Percentiles rank a stretch among this genome's conserved stretches.
Evolutionary conservation across 345 rosid species (phyloP).

Genomic region (Diplotaxis tenuifolia): DNA sequence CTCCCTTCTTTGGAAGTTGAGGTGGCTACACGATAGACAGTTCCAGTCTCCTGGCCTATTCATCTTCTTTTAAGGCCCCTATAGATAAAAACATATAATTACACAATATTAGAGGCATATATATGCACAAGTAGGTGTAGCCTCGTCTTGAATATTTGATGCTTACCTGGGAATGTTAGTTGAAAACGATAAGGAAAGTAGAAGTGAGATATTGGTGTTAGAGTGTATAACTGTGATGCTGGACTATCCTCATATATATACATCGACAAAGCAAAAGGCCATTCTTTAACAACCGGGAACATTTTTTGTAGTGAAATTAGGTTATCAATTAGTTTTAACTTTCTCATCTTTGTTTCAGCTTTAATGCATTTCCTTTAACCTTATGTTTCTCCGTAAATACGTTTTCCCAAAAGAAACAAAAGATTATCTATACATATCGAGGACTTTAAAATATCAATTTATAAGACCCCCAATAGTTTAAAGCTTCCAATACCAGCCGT

Average conservation of each 20-base stretch:
- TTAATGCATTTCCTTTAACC: slow-evolving; percentile 36
- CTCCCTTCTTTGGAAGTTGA: slow-evolving; percentile 84
- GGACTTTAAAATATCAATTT: slow-evolving; percentile 16
- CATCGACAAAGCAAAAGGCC: slow-evolving; percentile 27
- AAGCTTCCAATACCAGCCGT: slow-evolving; percentile 26
- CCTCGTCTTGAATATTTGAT: not conserved
- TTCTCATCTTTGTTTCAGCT: slow-evolving; percentile 50
- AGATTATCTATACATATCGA: slow-evolving; percentile 1
- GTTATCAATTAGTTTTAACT: slow-evolving; percentile 40
- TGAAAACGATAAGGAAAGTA: not conserved
- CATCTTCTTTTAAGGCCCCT: slow-evolving; percentile 42
- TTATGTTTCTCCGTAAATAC: not conserved
- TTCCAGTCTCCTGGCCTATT: slow-evolving; percentile 95
- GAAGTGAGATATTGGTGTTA: slow-evolving; percentile 10
- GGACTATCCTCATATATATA: slow-evolving; percentile 23
- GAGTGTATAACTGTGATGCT: slow-evolving; percentile 13
- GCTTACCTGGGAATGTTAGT: slow-evolving; percentile 13
- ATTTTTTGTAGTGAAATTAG: slow-evolving; percentile 37
- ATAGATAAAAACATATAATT: not conserved
- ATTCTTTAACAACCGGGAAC: slow-evolving; percentile 33
- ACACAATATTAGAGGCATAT: not conserved
- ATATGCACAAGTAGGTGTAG: not conserved
- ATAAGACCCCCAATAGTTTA: slow-evolving; percentile 12
- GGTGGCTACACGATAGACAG: slow-evolving; percentile 75
- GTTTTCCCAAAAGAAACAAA: slow-evolving; percentile 24